Base-by-base conservation (phyloP, 108 stramenopile genomes). In the Tribonema minus region DNA sequence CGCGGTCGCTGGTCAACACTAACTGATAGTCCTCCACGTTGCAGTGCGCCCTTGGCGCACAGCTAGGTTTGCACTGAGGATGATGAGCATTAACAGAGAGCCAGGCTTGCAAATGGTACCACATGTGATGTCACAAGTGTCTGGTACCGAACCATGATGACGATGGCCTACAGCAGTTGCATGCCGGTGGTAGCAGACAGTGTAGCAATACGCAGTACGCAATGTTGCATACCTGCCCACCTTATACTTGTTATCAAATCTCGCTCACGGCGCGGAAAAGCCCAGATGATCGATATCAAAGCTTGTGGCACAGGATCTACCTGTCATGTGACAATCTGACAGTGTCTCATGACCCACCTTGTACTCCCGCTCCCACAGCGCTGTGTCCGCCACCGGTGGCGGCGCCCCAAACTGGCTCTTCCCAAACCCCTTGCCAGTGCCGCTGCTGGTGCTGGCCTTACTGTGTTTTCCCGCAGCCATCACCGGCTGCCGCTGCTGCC, bases 351-450 rank as follows among this genome's bases (percentile, higher is more conserved):
- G 32, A 9, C 40, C 31, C 33, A 73, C 72, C 67, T 70, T 79
- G 61, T 79, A 79, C 30, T 79, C 77, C 27, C 66, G 54, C 60
- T 79, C 77, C 77, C 77, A 79, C 38, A 54, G 46, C 46, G 46
- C 9, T 54, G 46, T 9, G 20, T 54, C 46, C 9, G 46, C 15
- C 46, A 15, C 20, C 9, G 46, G 46, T 20, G 9, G 46, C 46
- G 9, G 15, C 46, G 20, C 46, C 9, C 46, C 46, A 54, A 54
- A 54, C 46, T 15, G 15, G 20, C 15, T 20, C 20, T 54, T 54
- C 20, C 15, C 46, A 54, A 54, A 54, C 20, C 46, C 46, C 20
- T 54, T 54, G 46, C 46, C 46, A 54, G 46, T 20, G 20, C 46
- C 20, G 46, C 46, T 54, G 46, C 46, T 54, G 46, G 9, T 54